phyloP scores from a whole-genome alignment of 73 alveolate genomes.

The Tetrahymena elliotti region DNA sequence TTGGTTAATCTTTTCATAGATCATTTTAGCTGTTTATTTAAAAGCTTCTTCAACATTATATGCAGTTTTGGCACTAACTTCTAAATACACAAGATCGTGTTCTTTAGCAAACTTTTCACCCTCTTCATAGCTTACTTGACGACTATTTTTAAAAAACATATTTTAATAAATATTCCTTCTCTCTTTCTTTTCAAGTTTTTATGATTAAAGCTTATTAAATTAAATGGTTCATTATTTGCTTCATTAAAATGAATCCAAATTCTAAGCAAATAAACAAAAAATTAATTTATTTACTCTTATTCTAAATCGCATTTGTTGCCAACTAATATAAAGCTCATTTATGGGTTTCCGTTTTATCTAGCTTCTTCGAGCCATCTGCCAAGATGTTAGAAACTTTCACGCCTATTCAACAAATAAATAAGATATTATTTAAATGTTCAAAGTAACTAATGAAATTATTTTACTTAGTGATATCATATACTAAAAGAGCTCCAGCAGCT shows the following conservation, averaged over 20 bases:
- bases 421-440: not conserved
- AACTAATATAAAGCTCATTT: conserved; percentile 73
- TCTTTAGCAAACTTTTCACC: conserved; percentile 50
- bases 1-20: conserved; percentile 19
- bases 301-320: conserved; percentile 88
- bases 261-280: not conserved
- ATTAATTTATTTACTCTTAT: conserved; percentile 41
- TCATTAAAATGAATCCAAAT: conserved; percentile 15
- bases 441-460: not conserved
- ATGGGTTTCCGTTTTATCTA: conserved; percentile 78
- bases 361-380: conserved; percentile 89
- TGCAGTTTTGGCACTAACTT: conserved; percentile 54
- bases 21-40: conserved; percentile 30
- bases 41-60: conserved; percentile 50
- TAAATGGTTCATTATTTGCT: conserved; percentile 32
- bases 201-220: conserved; percentile 26
- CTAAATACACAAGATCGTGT: conserved; percentile 46
- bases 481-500: conserved; percentile 87
- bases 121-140: conserved; percentile 50
- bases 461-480: conserved; percentile 73
- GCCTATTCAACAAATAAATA: conserved; percentile 7
- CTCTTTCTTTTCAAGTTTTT: conserved; percentile 9
- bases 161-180: conserved; percentile 23
- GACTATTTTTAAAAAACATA: conserved; percentile 31
- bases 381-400: conserved; percentile 78